Evolutionary conservation across 2,329 filamentous ascomycete species (phyloP).

Genomic region (Emergomyces pasteurianus): DNA sequence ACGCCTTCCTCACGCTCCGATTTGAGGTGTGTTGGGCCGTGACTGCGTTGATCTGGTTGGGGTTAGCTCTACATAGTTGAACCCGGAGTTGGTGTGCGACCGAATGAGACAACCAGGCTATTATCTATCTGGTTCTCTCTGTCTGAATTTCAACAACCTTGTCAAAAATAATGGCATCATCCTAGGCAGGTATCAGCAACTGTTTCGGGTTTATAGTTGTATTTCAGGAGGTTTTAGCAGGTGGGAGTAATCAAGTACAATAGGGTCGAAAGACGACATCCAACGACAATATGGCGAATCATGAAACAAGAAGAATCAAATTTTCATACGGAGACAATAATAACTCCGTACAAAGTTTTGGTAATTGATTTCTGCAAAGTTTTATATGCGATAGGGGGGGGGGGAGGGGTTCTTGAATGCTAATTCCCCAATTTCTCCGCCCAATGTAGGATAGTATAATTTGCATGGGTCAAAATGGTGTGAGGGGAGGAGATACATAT

Average conservation of each 20-base stretch:
- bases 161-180: neutral
- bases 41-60: neutral
- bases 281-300: neutral
- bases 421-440: too few species aligned
- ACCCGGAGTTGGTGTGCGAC: neutral
- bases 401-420: neutral
- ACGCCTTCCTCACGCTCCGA: neutral
- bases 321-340: neutral
- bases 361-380: neutral
- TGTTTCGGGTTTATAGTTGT: neutral
- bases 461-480: neutral
- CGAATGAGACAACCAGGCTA: neutral
- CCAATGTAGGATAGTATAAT: too few species aligned
- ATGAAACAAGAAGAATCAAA: neutral
- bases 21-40: neutral
- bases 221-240: neutral
- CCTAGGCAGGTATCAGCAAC: neutral
- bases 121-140: neutral
- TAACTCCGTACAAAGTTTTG: too few species aligned
- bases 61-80: neutral
- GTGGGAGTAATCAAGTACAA: neutral
- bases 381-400: neutral
- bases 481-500: neutral
- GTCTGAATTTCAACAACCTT: neutral
- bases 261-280: neutral